Percentiles rank a stretch among this genome's conserved stretches.
phyloP scores from a whole-genome alignment of 2,329 filamentous ascomycete species.

The Xylaria sp. region DNA sequence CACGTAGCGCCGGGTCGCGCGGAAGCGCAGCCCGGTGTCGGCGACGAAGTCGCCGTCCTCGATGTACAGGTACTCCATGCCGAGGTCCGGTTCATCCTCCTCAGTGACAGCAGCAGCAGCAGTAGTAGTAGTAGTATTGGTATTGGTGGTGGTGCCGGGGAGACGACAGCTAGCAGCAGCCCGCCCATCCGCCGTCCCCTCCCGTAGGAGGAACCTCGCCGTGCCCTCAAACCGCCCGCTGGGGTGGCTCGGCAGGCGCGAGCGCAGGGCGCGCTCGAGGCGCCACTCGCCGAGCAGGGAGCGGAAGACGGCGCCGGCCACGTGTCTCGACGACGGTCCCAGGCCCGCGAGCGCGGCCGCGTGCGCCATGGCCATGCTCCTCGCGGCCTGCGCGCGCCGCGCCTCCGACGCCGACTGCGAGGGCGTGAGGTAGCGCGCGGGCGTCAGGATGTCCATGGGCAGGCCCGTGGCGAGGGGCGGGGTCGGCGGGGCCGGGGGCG shows the following conservation, averaged over 20 bases:
- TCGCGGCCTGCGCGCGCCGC: constrained; percentile 44
- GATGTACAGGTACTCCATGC: constrained; percentile 68
- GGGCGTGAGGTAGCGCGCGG: constrained; percentile 54
- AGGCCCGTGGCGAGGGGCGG: constrained; percentile 46
- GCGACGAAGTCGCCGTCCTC: constrained; percentile 69
- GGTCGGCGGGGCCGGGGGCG: constrained; percentile 34
- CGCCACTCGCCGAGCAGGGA: constrained; percentile 72
- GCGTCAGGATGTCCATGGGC: constrained; percentile 58
- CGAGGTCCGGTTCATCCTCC: constrained; percentile 38
- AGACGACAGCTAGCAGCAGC: constrained; percentile 24
- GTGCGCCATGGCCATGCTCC: constrained; percentile 51
- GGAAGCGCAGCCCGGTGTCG: constrained; percentile 58
- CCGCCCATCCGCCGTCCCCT: constrained; percentile 58
- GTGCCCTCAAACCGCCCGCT: constrained; percentile 67
- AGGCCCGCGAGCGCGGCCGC: constrained; percentile 46
- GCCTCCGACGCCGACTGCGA: constrained; percentile 34
- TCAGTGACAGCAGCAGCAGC: constrained; percentile 7
- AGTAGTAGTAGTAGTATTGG: constrained; percentile 4
- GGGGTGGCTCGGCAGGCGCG: constrained; percentile 59
- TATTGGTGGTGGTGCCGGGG: constrained; percentile 8
- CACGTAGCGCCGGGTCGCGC: constrained; percentile 67
- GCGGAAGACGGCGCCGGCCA: constrained; percentile 69
- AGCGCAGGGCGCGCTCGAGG: constrained; percentile 59
- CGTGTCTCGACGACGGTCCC: constrained; percentile 44
- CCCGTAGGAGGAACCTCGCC: constrained; percentile 65